A percentile compares a stretch with the other conserved stretches of the same genome.
phyloP scores from a whole-genome alignment of 805 yeast species.

The Saccharomycopsis javanensis region DNA sequence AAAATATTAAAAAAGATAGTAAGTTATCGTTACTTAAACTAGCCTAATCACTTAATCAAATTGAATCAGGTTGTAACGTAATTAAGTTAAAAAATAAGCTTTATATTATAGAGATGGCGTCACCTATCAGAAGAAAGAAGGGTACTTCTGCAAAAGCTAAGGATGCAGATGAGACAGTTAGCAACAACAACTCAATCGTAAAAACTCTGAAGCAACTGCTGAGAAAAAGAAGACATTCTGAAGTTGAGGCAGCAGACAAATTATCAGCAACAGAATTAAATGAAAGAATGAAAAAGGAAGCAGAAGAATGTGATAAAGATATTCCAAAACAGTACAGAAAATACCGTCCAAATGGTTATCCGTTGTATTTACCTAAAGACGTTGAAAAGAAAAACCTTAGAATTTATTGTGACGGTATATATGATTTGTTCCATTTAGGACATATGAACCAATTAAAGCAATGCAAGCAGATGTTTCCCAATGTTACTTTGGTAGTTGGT shows the following conservation, averaged over 20 bases:
- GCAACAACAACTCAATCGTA: background rate
- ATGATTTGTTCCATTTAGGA: conserved; percentile 92
- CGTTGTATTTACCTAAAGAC: conserved; percentile 56
- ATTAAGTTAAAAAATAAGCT: background rate
- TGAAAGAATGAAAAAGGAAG: conserved; percentile 25
- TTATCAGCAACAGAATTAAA: background rate
- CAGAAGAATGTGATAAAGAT: conserved; percentile 49
- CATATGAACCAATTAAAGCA: conserved; percentile 98
- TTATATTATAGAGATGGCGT: background rate
- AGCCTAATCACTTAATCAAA: background rate
- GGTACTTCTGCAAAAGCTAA: background rate
- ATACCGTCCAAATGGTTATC: conserved; percentile 71
- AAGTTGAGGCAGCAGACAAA: conserved; percentile 1
- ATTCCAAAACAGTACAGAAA: conserved; percentile 64
- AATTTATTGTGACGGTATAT: conserved; percentile 97
- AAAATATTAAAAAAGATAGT: background rate
- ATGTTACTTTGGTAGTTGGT: conserved; percentile 81
- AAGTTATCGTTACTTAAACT: no score
- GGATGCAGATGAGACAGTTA: background rate
- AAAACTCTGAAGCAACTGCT: background rate
- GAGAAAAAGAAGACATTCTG: conserved; percentile 8
- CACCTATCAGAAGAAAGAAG: background rate
- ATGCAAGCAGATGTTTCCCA: conserved; percentile 84
- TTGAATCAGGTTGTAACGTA: background rate
- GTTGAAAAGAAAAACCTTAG: conserved; percentile 80